Conservation (phyloP, 441 rosid species). For the Populus hybrid region DNA sequence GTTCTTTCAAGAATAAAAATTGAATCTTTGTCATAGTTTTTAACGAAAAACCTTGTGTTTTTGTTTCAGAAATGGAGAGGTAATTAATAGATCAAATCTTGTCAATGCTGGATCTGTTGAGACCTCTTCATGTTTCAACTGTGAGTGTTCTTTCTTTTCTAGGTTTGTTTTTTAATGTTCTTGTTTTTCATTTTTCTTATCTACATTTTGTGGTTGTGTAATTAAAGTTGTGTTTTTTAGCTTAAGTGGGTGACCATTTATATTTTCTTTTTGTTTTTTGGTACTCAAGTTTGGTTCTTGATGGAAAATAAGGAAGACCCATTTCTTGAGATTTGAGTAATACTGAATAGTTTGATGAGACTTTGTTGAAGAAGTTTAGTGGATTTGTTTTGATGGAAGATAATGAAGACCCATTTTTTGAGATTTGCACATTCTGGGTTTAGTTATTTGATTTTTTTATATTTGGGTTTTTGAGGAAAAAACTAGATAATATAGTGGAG, state of each 20-base stretch:
- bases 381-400: constrained; percentile 8
- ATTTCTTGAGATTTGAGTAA: constrained; percentile 7
- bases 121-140: constrained; percentile 25
- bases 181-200: neutral
- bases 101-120: constrained; percentile 44
- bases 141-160: constrained; percentile 19
- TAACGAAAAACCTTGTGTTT: neutral
- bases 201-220: neutral
- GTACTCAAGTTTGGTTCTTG: neutral
- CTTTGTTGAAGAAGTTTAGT: neutral
- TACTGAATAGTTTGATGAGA: neutral
- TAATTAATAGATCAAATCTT: constrained; percentile 19
- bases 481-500: constrained; percentile 1
- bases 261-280: neutral
- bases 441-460: constrained; percentile 6
- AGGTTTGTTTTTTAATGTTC: neutral
- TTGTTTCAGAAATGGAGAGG: constrained; percentile 22
- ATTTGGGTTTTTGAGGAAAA: constrained; percentile 1
- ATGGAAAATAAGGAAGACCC: neutral
- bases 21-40: neutral
- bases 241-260: neutral
- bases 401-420: neutral
- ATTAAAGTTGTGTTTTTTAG: neutral
- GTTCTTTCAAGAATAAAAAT: neutral
- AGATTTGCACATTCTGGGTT: constrained; percentile 12